phyloP scores from a whole-genome alignment of 257 asterid species.

The Primulina tabacum region DNA sequence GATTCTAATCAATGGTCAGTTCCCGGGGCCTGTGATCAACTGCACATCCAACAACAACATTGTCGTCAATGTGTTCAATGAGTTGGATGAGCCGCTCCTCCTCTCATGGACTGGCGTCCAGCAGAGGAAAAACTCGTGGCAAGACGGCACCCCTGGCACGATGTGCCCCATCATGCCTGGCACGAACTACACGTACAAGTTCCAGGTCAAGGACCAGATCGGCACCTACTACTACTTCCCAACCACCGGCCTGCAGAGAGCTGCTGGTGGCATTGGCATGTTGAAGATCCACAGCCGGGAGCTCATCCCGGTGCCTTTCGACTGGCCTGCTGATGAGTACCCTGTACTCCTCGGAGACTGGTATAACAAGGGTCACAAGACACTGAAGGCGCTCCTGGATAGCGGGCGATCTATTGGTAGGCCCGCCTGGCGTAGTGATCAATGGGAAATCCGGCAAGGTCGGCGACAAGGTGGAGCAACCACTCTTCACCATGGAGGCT shows the following conservation, averaged over 20 bases:
- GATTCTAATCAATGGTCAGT: constrained; percentile 52
- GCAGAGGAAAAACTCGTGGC: constrained; percentile 56
- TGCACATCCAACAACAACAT: constrained; percentile 53
- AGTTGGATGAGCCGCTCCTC: constrained; percentile 51
- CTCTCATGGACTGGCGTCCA: constrained; percentile 43
- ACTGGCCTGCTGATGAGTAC: constrained; percentile 38
- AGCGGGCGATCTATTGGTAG: constrained; percentile 37
- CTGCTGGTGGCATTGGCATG: constrained; percentile 47
- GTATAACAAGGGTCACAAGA: constrained; percentile 54
- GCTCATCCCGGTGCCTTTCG: constrained; percentile 49
- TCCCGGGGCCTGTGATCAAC: constrained; percentile 51
- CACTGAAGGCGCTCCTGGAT: constrained; percentile 34
- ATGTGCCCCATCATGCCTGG: constrained; percentile 56
- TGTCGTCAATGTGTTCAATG: constrained; percentile 39
- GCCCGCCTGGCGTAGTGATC: constrained; percentile 48
- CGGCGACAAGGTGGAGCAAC: constrained; percentile 25
- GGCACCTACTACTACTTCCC: constrained; percentile 52
- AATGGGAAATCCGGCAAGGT: constrained; percentile 38
- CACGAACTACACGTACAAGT: constrained; percentile 37
- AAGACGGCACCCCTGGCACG: constrained; percentile 50
- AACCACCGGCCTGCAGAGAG: constrained; percentile 39
- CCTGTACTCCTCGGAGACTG: constrained; percentile 46
- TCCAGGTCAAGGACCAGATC: constrained; percentile 61
- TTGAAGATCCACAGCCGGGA: constrained; percentile 45
- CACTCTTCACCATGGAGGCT: constrained; percentile 41